Evolutionary conservation across 1,284 basidiomycete genomes (phyloP).

Genomic region (Exobasidium cylindrosporum): DNA sequence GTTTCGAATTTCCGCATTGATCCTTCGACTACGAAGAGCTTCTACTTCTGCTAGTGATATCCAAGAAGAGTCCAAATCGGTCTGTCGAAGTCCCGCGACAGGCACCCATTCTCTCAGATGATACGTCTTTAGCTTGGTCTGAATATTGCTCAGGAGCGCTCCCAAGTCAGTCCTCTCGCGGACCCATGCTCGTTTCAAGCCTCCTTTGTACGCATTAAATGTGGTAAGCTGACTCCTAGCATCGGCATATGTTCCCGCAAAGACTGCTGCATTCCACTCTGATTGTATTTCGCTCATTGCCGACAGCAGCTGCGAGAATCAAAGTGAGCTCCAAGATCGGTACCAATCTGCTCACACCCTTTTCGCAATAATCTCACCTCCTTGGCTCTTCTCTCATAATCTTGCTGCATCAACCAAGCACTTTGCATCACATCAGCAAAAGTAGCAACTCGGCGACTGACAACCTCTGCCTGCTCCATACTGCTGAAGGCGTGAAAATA

Average conservation of each 20-base stretch:
- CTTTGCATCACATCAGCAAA: slow-evolving; percentile 89
- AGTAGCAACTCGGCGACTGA: slow-evolving; percentile 86
- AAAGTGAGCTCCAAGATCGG: background rate
- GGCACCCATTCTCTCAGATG: slow-evolving; percentile 57
- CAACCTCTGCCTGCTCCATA: slow-evolving; percentile 93
- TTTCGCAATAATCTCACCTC: slow-evolving; percentile 65
- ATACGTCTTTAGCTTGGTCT: slow-evolving; percentile 91
- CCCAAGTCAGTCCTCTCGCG: slow-evolving; percentile 84
- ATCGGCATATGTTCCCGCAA: slow-evolving; percentile 64
- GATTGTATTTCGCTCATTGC: slow-evolving; percentile 28
- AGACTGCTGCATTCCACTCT: slow-evolving; percentile 36
- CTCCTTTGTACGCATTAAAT: slow-evolving; percentile 80
- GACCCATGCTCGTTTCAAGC: slow-evolving; percentile 80
- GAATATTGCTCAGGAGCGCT: slow-evolving; percentile 85
- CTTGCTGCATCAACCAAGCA: slow-evolving; percentile 69
- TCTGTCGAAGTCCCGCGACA: slow-evolving; percentile 30
- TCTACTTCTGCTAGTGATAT: slow-evolving; percentile 70
- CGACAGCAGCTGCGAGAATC: slow-evolving; percentile 32
- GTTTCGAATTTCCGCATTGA: slow-evolving; percentile 81
- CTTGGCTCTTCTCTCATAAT: slow-evolving; percentile 85
- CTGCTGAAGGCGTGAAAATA: slow-evolving; percentile 97
- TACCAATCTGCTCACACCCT: background rate
- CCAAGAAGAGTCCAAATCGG: slow-evolving; percentile 81
- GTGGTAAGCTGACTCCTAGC: slow-evolving; percentile 72
- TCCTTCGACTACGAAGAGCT: slow-evolving; percentile 72